These are phyloP conservation scores for Babjeviella inositovora DNA, from an alignment of 805 yeast species.

Conservation along the genomic window DNA sequence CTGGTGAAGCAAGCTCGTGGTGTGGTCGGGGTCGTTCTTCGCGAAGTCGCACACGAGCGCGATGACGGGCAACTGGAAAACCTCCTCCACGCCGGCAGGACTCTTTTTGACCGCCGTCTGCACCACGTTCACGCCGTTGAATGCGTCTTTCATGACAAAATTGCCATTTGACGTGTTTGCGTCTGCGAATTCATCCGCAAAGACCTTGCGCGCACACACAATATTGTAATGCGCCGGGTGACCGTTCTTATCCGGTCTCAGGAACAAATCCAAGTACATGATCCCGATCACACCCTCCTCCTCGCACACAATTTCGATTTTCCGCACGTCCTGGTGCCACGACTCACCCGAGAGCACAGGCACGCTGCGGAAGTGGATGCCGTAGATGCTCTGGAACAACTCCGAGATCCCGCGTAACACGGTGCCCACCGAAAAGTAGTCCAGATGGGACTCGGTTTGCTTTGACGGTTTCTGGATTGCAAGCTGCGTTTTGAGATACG, in stretches of 20 bases:
- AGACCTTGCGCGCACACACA: conserved; percentile 77
- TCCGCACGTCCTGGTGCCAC: conserved; percentile 79
- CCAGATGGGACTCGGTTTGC: conserved; percentile 31
- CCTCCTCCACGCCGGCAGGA: conserved; percentile 23
- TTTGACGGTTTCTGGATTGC: conserved; percentile 11
- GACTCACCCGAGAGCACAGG: conserved; percentile 57
- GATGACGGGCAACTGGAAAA: conserved; percentile 76
- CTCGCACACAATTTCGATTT: conserved; percentile 60
- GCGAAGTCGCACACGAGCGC: conserved; percentile 78
- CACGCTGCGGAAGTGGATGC: conserved; percentile 58
- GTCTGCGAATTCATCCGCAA: conserved; percentile 29
- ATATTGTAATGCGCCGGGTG: conserved; percentile 94
- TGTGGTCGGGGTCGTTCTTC: conserved; percentile 13
- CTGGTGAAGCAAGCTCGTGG: conserved; percentile 39
- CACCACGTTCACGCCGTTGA: too few relatives aligned
- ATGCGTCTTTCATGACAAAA: conserved; percentile 10
- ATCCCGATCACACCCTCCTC: conserved; percentile 56
- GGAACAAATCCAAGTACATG: conserved; percentile 78
- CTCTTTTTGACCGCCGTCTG: conserved; percentile 12
- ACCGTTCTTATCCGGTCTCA: conserved; percentile 57
- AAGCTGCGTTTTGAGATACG: conserved; percentile 2
- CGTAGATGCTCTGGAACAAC: conserved; percentile 57
- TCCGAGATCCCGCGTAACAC: conserved; percentile 72
- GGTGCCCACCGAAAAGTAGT: conserved; percentile 72
- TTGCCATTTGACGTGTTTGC: conserved; percentile 17